phyloP scores from a whole-genome alignment of 306 rosid species.

The Casuarina glauca region DNA sequence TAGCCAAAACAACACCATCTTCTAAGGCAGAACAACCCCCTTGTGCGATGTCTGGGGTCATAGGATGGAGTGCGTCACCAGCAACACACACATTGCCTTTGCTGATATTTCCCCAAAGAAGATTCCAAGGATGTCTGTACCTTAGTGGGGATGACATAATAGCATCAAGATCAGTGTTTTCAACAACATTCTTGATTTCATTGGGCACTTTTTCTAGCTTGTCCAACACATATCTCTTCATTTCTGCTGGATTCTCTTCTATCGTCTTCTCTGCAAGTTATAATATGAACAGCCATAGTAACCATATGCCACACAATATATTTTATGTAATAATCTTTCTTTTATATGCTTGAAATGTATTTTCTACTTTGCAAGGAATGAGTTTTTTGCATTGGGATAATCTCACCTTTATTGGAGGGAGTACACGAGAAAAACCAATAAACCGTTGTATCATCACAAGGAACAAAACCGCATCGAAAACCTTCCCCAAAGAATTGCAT shows the following conservation, averaged over 20 bases:
- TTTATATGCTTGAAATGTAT: no score
- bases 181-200: not conserved
- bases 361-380: no score
- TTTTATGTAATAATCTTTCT: no score
- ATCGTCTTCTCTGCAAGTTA: constrained; percentile 42
- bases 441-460: constrained; percentile 24
- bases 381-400: no score
- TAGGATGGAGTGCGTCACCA: no score
- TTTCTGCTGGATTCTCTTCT: constrained; percentile 29
- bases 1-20: no score
- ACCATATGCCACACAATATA: not conserved
- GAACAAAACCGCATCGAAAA: constrained; percentile 28
- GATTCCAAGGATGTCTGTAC: not conserved
- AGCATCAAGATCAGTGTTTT: not conserved
- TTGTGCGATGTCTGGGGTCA: no score
- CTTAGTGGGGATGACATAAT: not conserved
- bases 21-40: no score
- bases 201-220: no score
- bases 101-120: no score
- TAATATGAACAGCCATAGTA: not conserved
- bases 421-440: constrained; percentile 34
- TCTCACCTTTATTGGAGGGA: constrained; percentile 18
- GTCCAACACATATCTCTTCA: not conserved
- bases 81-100: no score
- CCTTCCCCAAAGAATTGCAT: constrained; percentile 29